Conservation (phyloP, 352 stramenopile genomes). For the Pythium utonaiense region DNA sequence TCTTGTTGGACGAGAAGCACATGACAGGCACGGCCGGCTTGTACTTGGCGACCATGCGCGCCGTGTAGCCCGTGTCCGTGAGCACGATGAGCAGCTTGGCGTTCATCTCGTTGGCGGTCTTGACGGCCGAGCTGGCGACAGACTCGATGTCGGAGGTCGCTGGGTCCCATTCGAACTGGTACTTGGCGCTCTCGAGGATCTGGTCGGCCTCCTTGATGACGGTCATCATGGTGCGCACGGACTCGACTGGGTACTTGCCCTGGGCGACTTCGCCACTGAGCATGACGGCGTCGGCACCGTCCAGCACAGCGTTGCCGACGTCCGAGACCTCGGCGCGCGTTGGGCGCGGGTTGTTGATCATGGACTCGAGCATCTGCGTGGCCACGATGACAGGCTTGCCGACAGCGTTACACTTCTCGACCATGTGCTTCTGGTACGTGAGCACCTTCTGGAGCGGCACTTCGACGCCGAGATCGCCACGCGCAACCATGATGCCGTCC, state of each 20-base stretch:
- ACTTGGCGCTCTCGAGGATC: slow-evolving; percentile 53
- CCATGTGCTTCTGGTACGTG: slow-evolving; percentile 89
- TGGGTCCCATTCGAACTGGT: slow-evolving; percentile 61
- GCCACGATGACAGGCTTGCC: slow-evolving; percentile 87
- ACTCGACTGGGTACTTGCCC: slow-evolving; percentile 88
- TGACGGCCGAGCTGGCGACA: slow-evolving; percentile 77
- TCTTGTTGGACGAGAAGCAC: slow-evolving; percentile 82
- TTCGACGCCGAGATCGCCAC: slow-evolving; percentile 91
- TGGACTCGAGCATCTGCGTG: slow-evolving; percentile 89
- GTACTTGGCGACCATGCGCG: slow-evolving; percentile 86
- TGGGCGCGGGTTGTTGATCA: slow-evolving; percentile 84
- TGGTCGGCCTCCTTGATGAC: slow-evolving; percentile 87
- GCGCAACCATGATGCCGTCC: slow-evolving; percentile 95
- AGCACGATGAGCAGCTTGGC: slow-evolving; percentile 84
- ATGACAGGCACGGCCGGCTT: slow-evolving; percentile 91
- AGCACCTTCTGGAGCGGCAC: slow-evolving; percentile 85
- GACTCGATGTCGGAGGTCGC: slow-evolving; percentile 79
- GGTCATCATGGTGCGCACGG: slow-evolving; percentile 92
- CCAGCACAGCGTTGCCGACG: slow-evolving; percentile 85
- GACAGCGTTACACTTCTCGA: slow-evolving; percentile 77
- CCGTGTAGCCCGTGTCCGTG: slow-evolving; percentile 78
- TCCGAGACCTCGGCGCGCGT: slow-evolving; percentile 86
- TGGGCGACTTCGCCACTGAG: slow-evolving; percentile 82
- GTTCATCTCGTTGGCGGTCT: slow-evolving; percentile 82
- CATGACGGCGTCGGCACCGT: slow-evolving; percentile 87